Conservation (phyloP, 78 protist species). For the Emiliania huxleyi region DNA sequence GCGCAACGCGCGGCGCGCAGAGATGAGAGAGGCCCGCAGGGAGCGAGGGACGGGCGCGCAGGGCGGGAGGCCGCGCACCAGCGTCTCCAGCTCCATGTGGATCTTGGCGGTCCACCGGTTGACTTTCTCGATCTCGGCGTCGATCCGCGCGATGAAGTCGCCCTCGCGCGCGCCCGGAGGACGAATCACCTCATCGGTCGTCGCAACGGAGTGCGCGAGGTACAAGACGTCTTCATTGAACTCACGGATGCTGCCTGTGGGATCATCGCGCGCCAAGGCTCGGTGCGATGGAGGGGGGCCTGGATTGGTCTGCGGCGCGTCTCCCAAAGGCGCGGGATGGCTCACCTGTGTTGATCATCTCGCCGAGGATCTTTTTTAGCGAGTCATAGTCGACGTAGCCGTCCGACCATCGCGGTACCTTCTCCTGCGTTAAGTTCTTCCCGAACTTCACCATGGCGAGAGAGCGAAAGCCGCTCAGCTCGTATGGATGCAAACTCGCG, state of each 20-base stretch:
- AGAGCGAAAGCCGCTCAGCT: too few relatives aligned
- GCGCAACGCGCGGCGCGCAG: too few relatives aligned
- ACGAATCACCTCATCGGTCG: background rate
- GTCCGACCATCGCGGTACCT: background rate
- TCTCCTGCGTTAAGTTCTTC: background rate
- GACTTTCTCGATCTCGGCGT: background rate
- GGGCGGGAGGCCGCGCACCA: background rate
- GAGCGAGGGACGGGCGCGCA: too few relatives aligned
- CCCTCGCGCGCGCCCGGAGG: background rate
- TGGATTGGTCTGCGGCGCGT: too few relatives aligned
- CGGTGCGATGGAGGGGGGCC: too few relatives aligned
- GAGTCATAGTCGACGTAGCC: background rate
- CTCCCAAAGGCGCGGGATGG: too few relatives aligned
- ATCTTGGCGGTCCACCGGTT: too few relatives aligned
- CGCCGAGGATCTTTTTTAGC: background rate
- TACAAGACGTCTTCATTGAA: background rate
- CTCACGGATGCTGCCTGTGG: background rate
- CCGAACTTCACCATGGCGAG: constrained; percentile 2
- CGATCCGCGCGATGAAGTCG: background rate
- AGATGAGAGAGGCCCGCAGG: too few relatives aligned
- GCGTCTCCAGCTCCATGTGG: background rate
- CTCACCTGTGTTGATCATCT: background rate
- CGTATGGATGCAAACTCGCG: too few relatives aligned
- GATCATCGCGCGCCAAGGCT: background rate
- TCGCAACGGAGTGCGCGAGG: background rate